phyloP scores from a whole-genome alignment of 164 flowering plant genomes.

The Hamamelis virginiana region DNA sequence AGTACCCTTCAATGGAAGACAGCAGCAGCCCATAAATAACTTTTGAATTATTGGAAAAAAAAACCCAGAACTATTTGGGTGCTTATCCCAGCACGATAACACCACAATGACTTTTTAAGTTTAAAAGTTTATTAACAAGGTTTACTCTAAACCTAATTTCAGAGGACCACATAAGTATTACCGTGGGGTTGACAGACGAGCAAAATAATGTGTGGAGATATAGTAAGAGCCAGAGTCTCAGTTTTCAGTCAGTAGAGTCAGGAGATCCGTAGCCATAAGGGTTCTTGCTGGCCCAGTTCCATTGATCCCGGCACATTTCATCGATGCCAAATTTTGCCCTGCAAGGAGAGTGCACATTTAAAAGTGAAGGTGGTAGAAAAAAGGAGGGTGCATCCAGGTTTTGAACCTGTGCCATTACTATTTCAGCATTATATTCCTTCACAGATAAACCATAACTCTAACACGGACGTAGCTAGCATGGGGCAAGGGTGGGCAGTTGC shows the following conservation, averaged over 20 bases:
- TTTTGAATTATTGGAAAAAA: neutral
- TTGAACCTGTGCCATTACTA: too few species aligned
- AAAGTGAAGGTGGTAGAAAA: too few species aligned
- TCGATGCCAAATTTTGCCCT: conserved; percentile 88
- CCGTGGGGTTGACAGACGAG: neutral
- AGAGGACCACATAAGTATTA: neutral
- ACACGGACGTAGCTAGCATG: too few species aligned
- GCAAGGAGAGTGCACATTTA: conserved; percentile 15
- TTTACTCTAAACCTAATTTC: too few species aligned
- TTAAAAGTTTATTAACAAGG: too few species aligned
- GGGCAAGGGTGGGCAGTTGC: too few species aligned
- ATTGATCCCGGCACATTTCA: conserved; percentile 92
- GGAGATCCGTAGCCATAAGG: conserved; percentile 72
- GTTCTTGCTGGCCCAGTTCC: conserved; percentile 98
- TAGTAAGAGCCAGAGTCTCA: neutral
- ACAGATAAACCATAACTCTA: too few species aligned
- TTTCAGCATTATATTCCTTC: too few species aligned
- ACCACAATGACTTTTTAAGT: too few species aligned
- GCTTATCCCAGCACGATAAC: too few species aligned
- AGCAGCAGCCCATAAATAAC: neutral
- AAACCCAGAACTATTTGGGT: too few species aligned
- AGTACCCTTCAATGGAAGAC: neutral
- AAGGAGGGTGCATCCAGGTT: too few species aligned
- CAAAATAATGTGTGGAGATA: neutral
- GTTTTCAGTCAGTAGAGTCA: conserved; percentile 16